Conservation (phyloP, 2,329 filamentous ascomycete genomes). For the Neofusicoccum laricinum region DNA sequence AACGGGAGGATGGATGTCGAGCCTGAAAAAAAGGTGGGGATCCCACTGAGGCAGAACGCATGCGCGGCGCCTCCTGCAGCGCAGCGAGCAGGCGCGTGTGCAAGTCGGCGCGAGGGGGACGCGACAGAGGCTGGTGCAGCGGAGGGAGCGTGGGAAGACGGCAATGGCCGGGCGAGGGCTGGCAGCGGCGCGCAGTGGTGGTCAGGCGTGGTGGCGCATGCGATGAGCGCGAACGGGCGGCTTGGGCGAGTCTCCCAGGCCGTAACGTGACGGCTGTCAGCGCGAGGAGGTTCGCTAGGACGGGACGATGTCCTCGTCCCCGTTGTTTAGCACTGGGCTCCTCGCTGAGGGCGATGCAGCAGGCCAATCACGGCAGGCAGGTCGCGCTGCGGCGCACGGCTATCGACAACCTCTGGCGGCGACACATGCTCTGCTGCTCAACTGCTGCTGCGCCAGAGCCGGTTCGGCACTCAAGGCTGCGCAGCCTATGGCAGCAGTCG, state of each 20-base stretch:
- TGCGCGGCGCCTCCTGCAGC: neutral
- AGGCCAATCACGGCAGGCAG: conserved; percentile 2
- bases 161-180: neutral
- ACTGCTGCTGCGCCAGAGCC: neutral
- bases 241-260: neutral
- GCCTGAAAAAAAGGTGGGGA: neutral
- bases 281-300: conserved; percentile 2
- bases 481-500: neutral
- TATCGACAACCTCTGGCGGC: neutral
- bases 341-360: neutral
- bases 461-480: too few species aligned
- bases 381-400: conserved; percentile 1
- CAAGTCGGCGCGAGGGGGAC: too few species aligned
- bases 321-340: neutral
- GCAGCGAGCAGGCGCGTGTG: neutral
- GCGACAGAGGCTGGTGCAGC: neutral
- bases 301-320: conserved; percentile 6
- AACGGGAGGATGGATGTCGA: neutral
- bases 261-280: neutral
- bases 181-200: neutral
- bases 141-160: neutral
- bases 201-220: neutral
- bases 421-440: neutral
- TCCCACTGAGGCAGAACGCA: neutral
- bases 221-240: neutral